A percentile compares a stretch with the other conserved stretches of the same genome.
Conservation (phyloP, 257 asterid genomes). For the Capsicum baccatum region DNA sequence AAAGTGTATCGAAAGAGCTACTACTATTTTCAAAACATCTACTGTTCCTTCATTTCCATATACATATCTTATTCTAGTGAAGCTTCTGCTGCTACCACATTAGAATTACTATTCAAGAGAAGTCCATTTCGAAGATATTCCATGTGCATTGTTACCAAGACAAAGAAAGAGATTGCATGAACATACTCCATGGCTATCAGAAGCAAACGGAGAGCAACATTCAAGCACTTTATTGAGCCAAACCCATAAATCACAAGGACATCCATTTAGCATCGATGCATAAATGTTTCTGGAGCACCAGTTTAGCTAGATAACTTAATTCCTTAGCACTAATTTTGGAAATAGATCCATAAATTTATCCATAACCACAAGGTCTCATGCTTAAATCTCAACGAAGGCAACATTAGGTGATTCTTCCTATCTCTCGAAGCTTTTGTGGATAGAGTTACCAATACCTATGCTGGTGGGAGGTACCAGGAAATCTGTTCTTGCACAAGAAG, state of each 20-base stretch:
- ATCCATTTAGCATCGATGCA: background rate
- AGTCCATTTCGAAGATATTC: background rate
- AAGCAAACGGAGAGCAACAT: background rate
- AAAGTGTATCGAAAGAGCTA: too few relatives aligned
- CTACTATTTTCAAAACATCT: too few relatives aligned
- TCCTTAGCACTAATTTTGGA: background rate
- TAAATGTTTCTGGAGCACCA: background rate
- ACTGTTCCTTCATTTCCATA: background rate
- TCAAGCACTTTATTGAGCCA: background rate
- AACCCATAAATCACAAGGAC: background rate
- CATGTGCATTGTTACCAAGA: background rate
- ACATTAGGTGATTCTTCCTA: background rate
- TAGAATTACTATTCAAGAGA: background rate
- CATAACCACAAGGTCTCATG: background rate
- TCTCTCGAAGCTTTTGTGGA: background rate
- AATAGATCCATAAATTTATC: background rate
- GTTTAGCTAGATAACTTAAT: background rate
- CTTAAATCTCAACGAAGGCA: background rate
- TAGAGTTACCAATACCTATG: background rate
- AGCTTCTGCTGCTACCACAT: background rate
- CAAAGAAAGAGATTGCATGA: background rate
- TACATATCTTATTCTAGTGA: background rate
- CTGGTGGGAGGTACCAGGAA: background rate
- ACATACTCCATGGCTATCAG: background rate
- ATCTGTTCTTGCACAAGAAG: constrained; percentile 11